Evolutionary conservation across 2,329 filamentous ascomycete species (phyloP).

Genomic region (Fusarium bulbicola): DNA sequence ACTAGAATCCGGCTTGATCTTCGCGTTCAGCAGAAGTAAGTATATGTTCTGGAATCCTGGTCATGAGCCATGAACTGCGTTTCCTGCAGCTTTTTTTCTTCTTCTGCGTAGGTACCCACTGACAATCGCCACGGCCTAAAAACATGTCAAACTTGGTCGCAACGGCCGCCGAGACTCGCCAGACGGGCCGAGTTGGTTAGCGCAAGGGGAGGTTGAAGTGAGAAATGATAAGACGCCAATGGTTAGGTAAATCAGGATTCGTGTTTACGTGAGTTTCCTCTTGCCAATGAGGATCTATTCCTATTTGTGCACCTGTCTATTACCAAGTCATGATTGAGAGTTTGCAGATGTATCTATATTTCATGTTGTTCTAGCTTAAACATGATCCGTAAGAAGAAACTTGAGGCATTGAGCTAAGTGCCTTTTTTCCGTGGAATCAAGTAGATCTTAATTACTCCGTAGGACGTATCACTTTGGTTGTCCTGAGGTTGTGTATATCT

Average conservation of each 20-base stretch:
- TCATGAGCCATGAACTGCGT: slow-evolving; percentile 22
- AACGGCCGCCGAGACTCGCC: slow-evolving; percentile 33
- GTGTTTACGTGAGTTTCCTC: slow-evolving; percentile 9
- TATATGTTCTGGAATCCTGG: slow-evolving; percentile 18
- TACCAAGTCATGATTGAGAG: not conserved
- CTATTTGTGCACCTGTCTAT: not conserved
- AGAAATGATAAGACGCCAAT: slow-evolving; percentile 7
- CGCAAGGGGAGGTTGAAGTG: slow-evolving; percentile 11
- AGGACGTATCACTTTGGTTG: not conserved
- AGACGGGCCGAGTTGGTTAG: slow-evolving; percentile 30
- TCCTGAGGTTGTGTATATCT: not conserved
- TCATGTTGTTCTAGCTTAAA: not conserved
- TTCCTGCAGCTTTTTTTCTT: slow-evolving; percentile 22
- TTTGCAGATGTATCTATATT: slow-evolving; percentile 1
- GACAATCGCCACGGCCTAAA: slow-evolving; percentile 20
- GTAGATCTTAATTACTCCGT: not conserved
- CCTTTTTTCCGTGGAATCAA: not conserved
- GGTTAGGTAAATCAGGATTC: slow-evolving; percentile 12
- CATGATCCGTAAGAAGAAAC: not conserved
- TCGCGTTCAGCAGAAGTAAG: slow-evolving; percentile 1
- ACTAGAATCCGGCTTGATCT: not conserved
- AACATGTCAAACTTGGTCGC: slow-evolving; percentile 17
- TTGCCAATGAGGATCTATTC: not conserved
- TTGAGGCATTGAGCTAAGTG: not conserved
- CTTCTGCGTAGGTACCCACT: slow-evolving; percentile 12